These are phyloP conservation scores for Nicotiana benthamiana DNA, from an alignment of 257 asterid genomes.

Conservation along the genomic window DNA sequence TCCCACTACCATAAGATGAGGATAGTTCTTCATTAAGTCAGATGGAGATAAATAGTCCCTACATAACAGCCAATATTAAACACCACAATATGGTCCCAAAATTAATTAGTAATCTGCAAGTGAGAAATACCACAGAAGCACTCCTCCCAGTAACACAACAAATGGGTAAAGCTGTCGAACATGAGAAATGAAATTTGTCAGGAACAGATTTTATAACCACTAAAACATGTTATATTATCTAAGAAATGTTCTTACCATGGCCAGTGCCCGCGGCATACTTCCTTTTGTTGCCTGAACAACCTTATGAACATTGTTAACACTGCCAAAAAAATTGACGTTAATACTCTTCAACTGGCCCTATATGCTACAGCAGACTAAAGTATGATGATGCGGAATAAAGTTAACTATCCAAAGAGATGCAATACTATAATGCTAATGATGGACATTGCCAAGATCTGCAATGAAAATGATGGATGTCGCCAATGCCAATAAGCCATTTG, in stretches of 20 bases:
- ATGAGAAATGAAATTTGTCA: constrained; percentile 13
- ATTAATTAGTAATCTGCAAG: constrained; percentile 1
- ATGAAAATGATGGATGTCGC: neutral
- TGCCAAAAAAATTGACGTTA: constrained; percentile 30
- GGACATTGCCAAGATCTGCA: neutral
- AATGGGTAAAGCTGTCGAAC: constrained; percentile 72
- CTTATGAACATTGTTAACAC: constrained; percentile 54
- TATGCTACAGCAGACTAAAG: constrained; percentile 11
- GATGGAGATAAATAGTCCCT: constrained; percentile 86
- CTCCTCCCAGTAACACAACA: constrained; percentile 63
- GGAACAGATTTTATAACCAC: neutral
- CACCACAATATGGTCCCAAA: neutral
- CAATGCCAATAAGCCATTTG: neutral
- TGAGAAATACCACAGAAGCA: constrained; percentile 58
- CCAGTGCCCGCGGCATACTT: constrained; percentile 75
- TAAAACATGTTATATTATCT: neutral
- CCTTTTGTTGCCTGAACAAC: constrained; percentile 80
- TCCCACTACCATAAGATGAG: constrained; percentile 61
- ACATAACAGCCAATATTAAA: constrained; percentile 14
- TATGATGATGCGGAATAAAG: neutral
- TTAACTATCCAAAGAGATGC: neutral
- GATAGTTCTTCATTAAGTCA: constrained; percentile 57
- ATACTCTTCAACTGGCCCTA: constrained; percentile 1
- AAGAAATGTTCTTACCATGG: constrained; percentile 51
- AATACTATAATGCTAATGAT: neutral